Base-by-base conservation (phyloP, 1,139 yeast genomes). In the Taphrina wiesneri region DNA sequence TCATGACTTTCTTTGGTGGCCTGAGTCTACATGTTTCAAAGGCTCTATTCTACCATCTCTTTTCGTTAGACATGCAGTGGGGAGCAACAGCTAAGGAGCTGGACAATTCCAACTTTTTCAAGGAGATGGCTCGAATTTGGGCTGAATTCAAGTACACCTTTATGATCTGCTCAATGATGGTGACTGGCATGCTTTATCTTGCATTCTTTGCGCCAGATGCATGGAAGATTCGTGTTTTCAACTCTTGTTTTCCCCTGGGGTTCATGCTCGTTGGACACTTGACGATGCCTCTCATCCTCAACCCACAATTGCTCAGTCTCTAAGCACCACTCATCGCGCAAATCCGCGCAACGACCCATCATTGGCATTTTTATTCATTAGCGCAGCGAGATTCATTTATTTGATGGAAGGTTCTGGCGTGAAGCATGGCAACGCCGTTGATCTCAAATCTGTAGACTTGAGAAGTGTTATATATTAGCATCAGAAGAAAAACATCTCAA, bases 31-130 rank as follows among this genome's bases (percentile, higher is more conserved):
- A 68, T 32, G 26, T 69, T 4, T 61, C 65, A 28, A 57, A 57
- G 13, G 70, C 70, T n/a, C 28, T 69, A 2, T 36, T 68, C n/a
- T 59, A 63, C 13, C 70, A 68, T 46, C 41, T 68, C 64, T 62
- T 69, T 39, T 63, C 67, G 11, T 34, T 68, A 19, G 66, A 66
- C 65, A 65, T 69, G 69, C 66, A 67, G 26, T 69, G 70, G 70
- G 70, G 70, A 13, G 69, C 70, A n/a, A 69, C 70, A 15, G 69
- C 69, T 15, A 68, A 68, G 26, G 69, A 67, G 41, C 60, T 68
- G 19, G 70, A 69, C 45, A 49, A 65, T 19, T 67, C 70, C 1
- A 66, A 67, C 51, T 68, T 69, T 53, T 69, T 67, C 57, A 67
- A 56, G 25, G 70, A 69, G 53, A 53, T 68, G 30, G 67, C 68